Percentiles rank a stretch among this genome's conserved stretches.
Evolutionary conservation across 345 rosid genomes (phyloP).

Genomic region (Populus tremula): DNA sequence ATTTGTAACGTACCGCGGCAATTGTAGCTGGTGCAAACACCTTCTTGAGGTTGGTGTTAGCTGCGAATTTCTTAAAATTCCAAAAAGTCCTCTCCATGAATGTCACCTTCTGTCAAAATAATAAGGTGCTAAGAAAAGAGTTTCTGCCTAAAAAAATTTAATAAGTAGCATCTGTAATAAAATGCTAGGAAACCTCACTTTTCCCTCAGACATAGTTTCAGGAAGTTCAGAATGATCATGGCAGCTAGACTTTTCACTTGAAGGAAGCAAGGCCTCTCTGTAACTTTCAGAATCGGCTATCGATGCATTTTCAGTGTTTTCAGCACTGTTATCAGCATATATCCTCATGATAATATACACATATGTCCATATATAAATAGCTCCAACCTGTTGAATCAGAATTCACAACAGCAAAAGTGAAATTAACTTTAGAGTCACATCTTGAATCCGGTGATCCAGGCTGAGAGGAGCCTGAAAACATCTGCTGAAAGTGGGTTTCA

Average conservation of each 20-base stretch:
- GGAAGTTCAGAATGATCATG: not conserved
- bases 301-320: not conserved
- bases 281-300: not conserved
- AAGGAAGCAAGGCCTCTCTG: not conserved
- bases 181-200: not conserved
- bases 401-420: not conserved
- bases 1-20: not conserved
- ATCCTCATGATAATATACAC: constrained; percentile 37
- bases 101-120: not conserved
- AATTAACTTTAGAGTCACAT: too few species aligned
- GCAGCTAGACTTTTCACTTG: not conserved
- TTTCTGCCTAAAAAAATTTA: not conserved
- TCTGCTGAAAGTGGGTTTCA: too few species aligned
- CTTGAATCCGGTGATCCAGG: too few species aligned
- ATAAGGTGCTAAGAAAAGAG: not conserved
- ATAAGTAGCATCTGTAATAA: not conserved
- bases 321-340: not conserved
- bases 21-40: not conserved
- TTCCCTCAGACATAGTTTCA: not conserved
- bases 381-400: constrained; percentile 29
- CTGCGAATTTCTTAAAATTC: not conserved
- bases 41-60: not conserved
- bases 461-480: too few species aligned
- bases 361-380: constrained; percentile 38
- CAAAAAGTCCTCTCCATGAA: not conserved